Conservation (phyloP, 805 yeast genomes). For the Ogataea saltuana region DNA sequence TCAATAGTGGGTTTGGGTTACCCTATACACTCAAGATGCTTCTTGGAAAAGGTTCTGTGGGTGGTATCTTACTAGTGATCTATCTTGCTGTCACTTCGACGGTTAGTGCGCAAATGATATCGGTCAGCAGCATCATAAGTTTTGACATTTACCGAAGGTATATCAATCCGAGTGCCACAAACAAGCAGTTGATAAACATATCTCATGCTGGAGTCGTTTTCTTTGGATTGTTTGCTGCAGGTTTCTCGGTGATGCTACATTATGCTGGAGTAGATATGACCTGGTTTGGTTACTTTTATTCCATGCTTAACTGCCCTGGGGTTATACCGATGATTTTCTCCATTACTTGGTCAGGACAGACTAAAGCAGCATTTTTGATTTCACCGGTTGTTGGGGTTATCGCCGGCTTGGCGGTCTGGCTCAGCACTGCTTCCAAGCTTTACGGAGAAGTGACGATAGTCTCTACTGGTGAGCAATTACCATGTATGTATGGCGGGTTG, state of each 20-base stretch:
- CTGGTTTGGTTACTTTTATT: conserved; percentile 39
- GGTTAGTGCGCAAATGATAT: conserved; percentile 42
- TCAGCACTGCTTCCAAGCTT: conserved; percentile 33
- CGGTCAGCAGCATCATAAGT: conserved; percentile 43
- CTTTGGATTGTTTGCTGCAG: conserved; percentile 40
- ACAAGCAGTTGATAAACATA: conserved; percentile 41
- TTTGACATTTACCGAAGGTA: conserved; percentile 49
- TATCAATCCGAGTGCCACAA: conserved; percentile 43
- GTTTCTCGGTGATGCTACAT: conserved; percentile 41
- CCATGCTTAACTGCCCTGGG: conserved; percentile 42
- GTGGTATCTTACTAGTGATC: conserved; percentile 36
- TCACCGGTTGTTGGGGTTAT: conserved; percentile 37
- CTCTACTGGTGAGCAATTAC: conserved; percentile 35
- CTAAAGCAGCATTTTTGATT: conserved; percentile 36
- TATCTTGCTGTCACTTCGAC: conserved; percentile 45
- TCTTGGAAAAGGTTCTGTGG: conserved; percentile 36
- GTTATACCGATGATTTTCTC: conserved; percentile 39
- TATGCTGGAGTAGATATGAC: conserved; percentile 38
- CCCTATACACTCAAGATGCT: conserved; percentile 37
- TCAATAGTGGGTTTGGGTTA: conserved; percentile 35
- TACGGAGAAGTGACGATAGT: conserved; percentile 33
- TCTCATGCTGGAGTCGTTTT: conserved; percentile 45
- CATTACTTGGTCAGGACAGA: conserved; percentile 34
- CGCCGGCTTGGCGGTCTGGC: conserved; percentile 37
- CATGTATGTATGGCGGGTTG: conserved; percentile 38